phyloP scores from a whole-genome alignment of 2,329 filamentous ascomycete species.

The Aspergillus chevalieri region DNA sequence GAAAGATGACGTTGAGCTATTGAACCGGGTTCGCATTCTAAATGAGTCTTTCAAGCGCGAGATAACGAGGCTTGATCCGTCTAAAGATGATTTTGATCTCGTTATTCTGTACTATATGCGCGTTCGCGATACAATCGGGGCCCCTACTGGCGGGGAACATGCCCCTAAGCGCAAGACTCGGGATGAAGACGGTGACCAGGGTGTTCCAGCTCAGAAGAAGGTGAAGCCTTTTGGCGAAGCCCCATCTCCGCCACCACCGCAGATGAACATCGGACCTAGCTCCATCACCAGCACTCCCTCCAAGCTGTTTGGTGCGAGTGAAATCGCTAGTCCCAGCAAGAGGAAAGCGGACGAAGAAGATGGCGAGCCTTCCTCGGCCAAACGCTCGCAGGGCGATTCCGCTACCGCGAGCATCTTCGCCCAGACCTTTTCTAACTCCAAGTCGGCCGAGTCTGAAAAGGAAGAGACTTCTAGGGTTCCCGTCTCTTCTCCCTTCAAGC shows the following conservation, averaged over 20 bases:
- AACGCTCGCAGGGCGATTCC: slow-evolving; percentile 19
- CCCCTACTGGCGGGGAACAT: slow-evolving; percentile 21
- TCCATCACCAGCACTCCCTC: slow-evolving; percentile 8
- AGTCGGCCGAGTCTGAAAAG: slow-evolving; percentile 9
- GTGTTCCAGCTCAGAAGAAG: slow-evolving; percentile 18
- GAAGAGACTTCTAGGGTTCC: slow-evolving; percentile 6
- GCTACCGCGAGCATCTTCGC: slow-evolving; percentile 27
- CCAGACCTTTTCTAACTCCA: slow-evolving; percentile 21
- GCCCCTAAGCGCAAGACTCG: slow-evolving; percentile 23
- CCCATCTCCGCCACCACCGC: not conserved
- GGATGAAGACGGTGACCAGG: slow-evolving; percentile 11
- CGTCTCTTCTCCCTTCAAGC: slow-evolving; percentile 7
- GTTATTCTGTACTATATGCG: slow-evolving; percentile 33
- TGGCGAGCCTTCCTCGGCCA: slow-evolving; percentile 8
- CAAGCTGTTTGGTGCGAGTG: slow-evolving; percentile 14
- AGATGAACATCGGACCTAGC: slow-evolving; percentile 5
- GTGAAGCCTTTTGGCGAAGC: slow-evolving; percentile 10
- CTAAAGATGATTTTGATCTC: slow-evolving; percentile 28
- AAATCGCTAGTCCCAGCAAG: slow-evolving; percentile 8
- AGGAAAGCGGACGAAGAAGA: slow-evolving; percentile 16
- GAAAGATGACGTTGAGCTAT: slow-evolving; percentile 14
- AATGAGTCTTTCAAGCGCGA: slow-evolving; percentile 31
- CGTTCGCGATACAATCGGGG: slow-evolving; percentile 32
- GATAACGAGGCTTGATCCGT: slow-evolving; percentile 25
- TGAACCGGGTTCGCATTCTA: slow-evolving; percentile 27